Conservation (phyloP, 2,329 filamentous ascomycete species). For the Fusarium keratoplasticum region DNA sequence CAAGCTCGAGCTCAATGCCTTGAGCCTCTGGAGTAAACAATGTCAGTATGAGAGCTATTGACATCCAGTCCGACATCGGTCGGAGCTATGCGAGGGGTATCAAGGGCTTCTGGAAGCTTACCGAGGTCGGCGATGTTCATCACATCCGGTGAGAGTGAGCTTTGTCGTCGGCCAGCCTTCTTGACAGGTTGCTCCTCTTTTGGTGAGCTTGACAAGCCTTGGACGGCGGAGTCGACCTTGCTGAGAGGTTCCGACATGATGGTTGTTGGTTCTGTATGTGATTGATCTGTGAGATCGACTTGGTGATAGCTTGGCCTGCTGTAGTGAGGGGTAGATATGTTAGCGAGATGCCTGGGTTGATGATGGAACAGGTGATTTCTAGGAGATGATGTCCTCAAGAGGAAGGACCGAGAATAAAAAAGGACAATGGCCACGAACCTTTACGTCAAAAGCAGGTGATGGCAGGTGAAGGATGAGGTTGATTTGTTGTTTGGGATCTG, state of each 20-base stretch:
- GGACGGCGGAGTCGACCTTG: constrained; percentile 93
- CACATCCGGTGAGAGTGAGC: constrained; percentile 77
- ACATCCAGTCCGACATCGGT: constrained; percentile 19
- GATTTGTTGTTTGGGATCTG: constrained; percentile 33
- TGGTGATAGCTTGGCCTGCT: constrained; percentile 26
- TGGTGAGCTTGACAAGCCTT: constrained; percentile 78
- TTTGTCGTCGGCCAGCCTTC: constrained; percentile 73
- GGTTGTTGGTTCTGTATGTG: constrained; percentile 32
- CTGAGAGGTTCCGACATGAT: constrained; percentile 69
- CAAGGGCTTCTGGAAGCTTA: constrained; percentile 58
- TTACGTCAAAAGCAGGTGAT: constrained; percentile 42
- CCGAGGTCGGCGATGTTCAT: constrained; percentile 86
- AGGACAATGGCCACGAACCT: constrained; percentile 24
- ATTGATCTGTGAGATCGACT: constrained; percentile 39
- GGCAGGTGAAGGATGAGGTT: constrained; percentile 26
- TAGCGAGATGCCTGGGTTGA: constrained; percentile 13
- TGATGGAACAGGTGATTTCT: constrained; percentile 1
- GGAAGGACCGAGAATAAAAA: not conserved
- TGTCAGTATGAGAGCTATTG: constrained; percentile 27
- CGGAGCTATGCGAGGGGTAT: constrained; percentile 5
- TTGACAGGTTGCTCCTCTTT: constrained; percentile 60
- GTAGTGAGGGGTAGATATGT: constrained; percentile 16
- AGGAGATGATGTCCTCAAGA: not conserved
- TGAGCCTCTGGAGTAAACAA: constrained; percentile 71
- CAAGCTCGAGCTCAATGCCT: constrained; percentile 77